Evolutionary conservation across 208 protist species (phyloP), one percentile per base, ranked within the genome.

Genomic region (Trypanosoma mega): DNA sequence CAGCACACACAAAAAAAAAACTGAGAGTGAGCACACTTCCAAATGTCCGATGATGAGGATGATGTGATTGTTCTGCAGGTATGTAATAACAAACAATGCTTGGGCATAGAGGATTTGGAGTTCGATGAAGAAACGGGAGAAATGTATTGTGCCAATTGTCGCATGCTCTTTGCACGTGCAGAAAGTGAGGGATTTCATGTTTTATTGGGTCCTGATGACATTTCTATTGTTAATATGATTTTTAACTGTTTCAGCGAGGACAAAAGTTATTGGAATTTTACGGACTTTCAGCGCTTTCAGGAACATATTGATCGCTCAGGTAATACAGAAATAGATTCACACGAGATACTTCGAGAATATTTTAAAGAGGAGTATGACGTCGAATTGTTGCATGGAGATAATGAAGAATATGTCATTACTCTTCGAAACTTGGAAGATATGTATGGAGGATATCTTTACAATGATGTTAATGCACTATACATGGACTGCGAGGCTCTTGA

Each of bases 281-380:
- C 78, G 30, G 83, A 91, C 29, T 94, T 82, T 80, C 73, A 66
- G 12, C 39, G 63, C 23, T 94, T 93, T 53, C 68, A 75, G 36
- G 51, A 72, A 5, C 26, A 51, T 9, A 87, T 75, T 1, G 73
- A 72, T 2, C 80, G 80, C 36, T 61, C 57, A 12, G 51, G 48
- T 6, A 72, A 80, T 1, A 66, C 62, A 1, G 56, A 59, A 14
- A 78, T 85, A 6, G 66, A 71, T 61, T 63, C 58, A 39, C 52
- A 64, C 9, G 51, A 62, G n/a, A 70, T 49, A 8, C 59, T 93
- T 31, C 43, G 65, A 43, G 44, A 72, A 1, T 83, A 87, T 48
- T 93, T 93, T 44, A 49, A 59, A 31, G 81, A 90, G n/a, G 82
- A 93, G 63, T 93, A 82, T 47, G 87, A 90, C 49, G 76, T 93